Evolutionary conservation across 2,329 filamentous ascomycete species (phyloP).

Genomic region (Paracoccidioides brasiliensis): DNA sequence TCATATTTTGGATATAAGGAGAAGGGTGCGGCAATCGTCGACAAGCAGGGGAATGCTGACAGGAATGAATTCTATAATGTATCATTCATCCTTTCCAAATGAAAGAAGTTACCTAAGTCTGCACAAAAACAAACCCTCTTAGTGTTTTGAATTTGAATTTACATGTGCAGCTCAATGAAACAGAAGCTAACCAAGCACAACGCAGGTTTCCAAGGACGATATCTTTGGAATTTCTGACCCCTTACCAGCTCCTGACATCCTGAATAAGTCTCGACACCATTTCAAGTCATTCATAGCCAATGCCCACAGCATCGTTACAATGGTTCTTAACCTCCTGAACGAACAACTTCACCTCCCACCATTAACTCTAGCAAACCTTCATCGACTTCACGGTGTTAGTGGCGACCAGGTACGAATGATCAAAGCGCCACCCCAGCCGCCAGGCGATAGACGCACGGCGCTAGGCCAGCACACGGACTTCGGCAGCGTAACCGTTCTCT

Average conservation of each 20-base stretch:
- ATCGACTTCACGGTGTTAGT: conserved; percentile 30
- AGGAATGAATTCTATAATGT: conserved; percentile 45
- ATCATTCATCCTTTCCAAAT: neutral
- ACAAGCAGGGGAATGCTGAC: conserved; percentile 37
- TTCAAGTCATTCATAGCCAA: conserved; percentile 33
- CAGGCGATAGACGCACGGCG: conserved; percentile 30
- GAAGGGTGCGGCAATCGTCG: conserved; percentile 35
- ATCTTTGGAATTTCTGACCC: conserved; percentile 29
- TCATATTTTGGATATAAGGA: conserved; percentile 44
- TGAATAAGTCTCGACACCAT: conserved; percentile 24
- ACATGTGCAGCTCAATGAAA: neutral
- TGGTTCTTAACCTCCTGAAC: conserved; percentile 35
- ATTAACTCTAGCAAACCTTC: conserved; percentile 34
- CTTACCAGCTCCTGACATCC: conserved; percentile 32
- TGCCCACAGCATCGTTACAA: conserved; percentile 34
- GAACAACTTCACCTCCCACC: conserved; percentile 30
- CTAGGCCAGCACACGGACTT: conserved; percentile 46
- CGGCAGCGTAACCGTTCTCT: conserved; percentile 42
- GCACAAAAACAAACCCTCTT: neutral
- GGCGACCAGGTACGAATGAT: conserved; percentile 45
- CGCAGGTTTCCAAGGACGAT: conserved; percentile 41
- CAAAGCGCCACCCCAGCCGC: conserved; percentile 35
- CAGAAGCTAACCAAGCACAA: neutral
- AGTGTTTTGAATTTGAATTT: neutral
- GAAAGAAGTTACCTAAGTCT: neutral